These are phyloP conservation scores for Cytospora chrysosperma DNA, from an alignment of 2,329 filamentous ascomycete genomes.

Conservation along the genomic window DNA sequence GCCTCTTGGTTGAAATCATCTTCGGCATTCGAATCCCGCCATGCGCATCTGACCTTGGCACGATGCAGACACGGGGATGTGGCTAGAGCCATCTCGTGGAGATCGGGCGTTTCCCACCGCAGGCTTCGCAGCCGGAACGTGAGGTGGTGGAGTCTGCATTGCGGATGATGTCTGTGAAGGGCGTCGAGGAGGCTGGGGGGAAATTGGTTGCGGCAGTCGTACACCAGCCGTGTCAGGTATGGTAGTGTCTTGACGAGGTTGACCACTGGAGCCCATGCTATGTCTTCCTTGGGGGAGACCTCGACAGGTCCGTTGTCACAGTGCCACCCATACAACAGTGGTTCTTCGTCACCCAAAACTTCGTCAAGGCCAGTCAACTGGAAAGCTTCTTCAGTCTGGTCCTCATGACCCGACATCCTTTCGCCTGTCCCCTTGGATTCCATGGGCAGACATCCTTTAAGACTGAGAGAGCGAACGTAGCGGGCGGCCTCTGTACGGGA, in stretches of 20 bases:
- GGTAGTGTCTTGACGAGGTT: not conserved
- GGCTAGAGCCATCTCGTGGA: constrained; percentile 3
- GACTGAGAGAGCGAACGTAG: constrained; percentile 1
- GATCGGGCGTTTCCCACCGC: not conserved
- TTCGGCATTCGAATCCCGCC: not conserved
- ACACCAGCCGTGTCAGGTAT: not conserved
- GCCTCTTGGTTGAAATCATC: constrained; percentile 8
- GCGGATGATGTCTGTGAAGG: constrained; percentile 1
- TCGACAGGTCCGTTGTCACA: not conserved
- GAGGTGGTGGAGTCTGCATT: constrained; percentile 13
- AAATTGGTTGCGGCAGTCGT: constrained; percentile 13
- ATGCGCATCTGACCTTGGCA: not conserved
- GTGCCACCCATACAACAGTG: not conserved
- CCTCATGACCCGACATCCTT: not conserved
- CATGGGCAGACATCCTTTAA: not conserved
- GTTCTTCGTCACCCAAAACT: not conserved
- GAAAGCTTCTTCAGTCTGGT: not conserved
- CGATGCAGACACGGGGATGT: constrained; percentile 6
- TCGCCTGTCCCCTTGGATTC: not conserved
- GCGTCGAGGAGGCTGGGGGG: constrained; percentile 6
- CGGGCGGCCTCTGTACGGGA: not conserved
- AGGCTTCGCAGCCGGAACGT: constrained; percentile 10
- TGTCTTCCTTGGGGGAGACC: not conserved
- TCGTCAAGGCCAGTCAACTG: not conserved
- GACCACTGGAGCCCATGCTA: constrained; percentile 9